Conservation (phyloP, 2,329 filamentous ascomycete species). For the Penicillium sp. region DNA sequence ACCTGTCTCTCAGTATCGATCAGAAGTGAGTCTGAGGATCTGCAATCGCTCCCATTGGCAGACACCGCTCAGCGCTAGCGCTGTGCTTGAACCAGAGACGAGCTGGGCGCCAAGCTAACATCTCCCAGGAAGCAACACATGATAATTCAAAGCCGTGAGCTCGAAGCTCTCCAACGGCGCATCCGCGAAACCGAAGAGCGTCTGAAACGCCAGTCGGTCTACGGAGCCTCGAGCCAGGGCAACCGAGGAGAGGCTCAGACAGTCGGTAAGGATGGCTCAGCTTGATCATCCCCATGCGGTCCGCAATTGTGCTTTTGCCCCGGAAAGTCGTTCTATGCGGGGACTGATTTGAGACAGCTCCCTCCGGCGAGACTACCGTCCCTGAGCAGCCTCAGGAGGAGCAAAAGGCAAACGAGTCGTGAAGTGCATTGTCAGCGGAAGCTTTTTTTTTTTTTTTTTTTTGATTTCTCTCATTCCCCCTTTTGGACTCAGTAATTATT, state of each 20-base stretch:
- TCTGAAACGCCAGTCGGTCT: slow-evolving; percentile 50
- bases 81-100: neutral
- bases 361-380: slow-evolving; percentile 8
- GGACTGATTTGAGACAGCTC: slow-evolving; percentile 18
- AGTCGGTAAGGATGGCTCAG: slow-evolving; percentile 25
- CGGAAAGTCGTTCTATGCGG: slow-evolving; percentile 1
- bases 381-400: slow-evolving; percentile 9
- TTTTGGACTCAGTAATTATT: neutral
- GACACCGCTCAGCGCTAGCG: neutral
- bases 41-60: neutral
- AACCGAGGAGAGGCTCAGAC: slow-evolving; percentile 13
- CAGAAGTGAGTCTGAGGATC: slow-evolving; percentile 64
- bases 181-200: slow-evolving; percentile 82
- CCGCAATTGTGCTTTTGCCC: neutral
- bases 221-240: slow-evolving; percentile 8
- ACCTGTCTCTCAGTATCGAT: slow-evolving; percentile 71
- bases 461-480: neutral
- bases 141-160: slow-evolving; percentile 69
- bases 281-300: slow-evolving; percentile 14
- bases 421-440: neutral
- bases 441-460: neutral
- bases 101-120: slow-evolving; percentile 1
- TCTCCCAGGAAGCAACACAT: slow-evolving; percentile 71
- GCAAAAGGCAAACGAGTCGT: slow-evolving; percentile 13
- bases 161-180: slow-evolving; percentile 79